A percentile compares a stretch with the other conserved stretches of the same genome.
phyloP scores from a whole-genome alignment of 371 early-diverging fungal species.

The Fennellomyces sp. region DNA sequence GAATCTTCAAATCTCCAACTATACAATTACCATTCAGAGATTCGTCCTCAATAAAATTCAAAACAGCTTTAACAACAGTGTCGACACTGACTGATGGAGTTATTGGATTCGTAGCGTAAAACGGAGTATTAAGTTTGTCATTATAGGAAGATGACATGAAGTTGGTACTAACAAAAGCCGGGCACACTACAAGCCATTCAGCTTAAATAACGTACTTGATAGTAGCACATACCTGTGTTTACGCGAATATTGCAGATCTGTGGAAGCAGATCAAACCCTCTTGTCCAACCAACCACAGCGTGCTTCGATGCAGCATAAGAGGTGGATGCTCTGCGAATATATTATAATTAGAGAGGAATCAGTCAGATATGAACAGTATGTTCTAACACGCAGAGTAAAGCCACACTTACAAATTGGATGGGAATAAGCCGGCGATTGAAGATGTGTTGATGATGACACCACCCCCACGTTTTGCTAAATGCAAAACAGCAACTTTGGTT shows the following conservation, averaged over 20 bases:
- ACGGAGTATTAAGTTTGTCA: not conserved
- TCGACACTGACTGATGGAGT: slow-evolving; percentile 38
- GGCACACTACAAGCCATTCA: too few species aligned
- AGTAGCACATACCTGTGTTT: slow-evolving; percentile 31
- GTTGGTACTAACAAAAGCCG: not conserved
- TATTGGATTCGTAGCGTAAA: not conserved
- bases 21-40: slow-evolving; percentile 26
- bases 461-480: slow-evolving; percentile 45
- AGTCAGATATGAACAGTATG: not conserved
- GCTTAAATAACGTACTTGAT: too few species aligned
- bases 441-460: slow-evolving; percentile 52
- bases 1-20: not conserved
- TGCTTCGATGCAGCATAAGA: slow-evolving; percentile 26
- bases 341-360: not conserved
- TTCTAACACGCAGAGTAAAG: too few species aligned
- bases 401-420: not conserved
- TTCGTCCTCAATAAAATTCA: slow-evolving; percentile 47
- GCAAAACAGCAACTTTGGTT: slow-evolving; percentile 41
- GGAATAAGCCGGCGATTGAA: slow-evolving; percentile 19
- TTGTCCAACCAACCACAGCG: slow-evolving; percentile 28
- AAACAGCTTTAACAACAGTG: slow-evolving; percentile 54
- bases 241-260: slow-evolving; percentile 38
- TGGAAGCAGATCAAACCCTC: slow-evolving; percentile 19
- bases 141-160: not conserved
- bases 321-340: not conserved